A percentile compares a stretch with the other conserved stretches of the same genome.
These are phyloP conservation scores for Aphanomyces stellatus DNA, from an alignment of 352 stramenopile species.

Conservation along the genomic window DNA sequence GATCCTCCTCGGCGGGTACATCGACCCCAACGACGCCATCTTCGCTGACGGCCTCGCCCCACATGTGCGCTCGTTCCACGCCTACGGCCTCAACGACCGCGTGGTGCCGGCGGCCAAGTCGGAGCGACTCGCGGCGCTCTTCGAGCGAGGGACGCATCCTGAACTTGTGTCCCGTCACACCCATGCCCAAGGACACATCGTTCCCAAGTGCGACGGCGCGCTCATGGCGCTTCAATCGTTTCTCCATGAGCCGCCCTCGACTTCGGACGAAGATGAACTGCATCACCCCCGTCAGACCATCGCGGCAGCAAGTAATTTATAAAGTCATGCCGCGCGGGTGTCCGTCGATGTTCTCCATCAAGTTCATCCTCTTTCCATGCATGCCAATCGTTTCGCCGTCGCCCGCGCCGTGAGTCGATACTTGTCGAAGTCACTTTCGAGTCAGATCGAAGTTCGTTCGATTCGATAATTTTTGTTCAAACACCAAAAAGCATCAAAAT, in stretches of 20 bases:
- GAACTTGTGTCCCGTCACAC: conserved; percentile 45
- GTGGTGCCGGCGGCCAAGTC: conserved; percentile 67
- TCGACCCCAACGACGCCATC: conserved; percentile 37
- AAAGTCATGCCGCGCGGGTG: too few species aligned
- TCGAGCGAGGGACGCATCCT: conserved; percentile 31
- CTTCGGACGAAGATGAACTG: too few species aligned
- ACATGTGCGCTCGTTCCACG: conserved; percentile 54
- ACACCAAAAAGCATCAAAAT: too few species aligned
- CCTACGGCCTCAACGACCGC: conserved; percentile 73
- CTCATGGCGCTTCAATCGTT: conserved; percentile 5
- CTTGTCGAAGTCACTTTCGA: too few species aligned
- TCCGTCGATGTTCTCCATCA: too few species aligned
- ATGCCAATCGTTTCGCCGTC: too few species aligned
- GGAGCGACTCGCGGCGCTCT: conserved; percentile 54
- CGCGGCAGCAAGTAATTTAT: too few species aligned
- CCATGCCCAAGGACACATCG: conserved; percentile 69
- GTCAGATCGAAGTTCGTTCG: too few species aligned
- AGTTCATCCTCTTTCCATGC: too few species aligned
- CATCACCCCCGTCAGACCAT: too few species aligned
- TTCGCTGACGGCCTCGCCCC: conserved; percentile 40
- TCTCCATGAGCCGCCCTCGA: not conserved
- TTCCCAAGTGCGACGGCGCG: conserved; percentile 37
- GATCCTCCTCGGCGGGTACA: conserved; percentile 68
- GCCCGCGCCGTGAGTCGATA: too few species aligned
- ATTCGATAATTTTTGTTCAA: too few species aligned